Percentiles rank a stretch among this genome's conserved stretches.
Evolutionary conservation across 73 alveolate species (phyloP).

Genomic region (Stentor roeselii): DNA sequence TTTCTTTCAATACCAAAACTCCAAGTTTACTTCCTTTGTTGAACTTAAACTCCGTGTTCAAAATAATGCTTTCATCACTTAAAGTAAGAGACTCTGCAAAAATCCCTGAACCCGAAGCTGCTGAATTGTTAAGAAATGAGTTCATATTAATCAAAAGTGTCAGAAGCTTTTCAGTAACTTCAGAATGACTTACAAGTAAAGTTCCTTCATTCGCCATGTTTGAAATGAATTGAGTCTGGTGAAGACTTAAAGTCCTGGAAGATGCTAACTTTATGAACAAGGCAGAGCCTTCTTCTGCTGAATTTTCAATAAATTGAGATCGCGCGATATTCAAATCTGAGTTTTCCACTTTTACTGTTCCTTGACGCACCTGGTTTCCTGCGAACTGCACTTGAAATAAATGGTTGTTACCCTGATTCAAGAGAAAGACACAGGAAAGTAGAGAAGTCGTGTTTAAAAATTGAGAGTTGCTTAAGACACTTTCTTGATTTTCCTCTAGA

Average conservation of each 20-base stretch:
- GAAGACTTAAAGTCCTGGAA: neutral
- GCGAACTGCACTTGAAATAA: neutral
- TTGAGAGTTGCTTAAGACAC: no score
- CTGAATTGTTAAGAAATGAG: neutral
- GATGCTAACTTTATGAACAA: neutral
- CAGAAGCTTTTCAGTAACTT: neutral
- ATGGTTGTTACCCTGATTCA: neutral
- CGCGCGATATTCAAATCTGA: neutral
- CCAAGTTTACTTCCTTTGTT: neutral
- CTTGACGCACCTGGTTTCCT: neutral
- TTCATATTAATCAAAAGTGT: neutral
- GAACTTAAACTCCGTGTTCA: neutral
- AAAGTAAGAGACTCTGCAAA: neutral
- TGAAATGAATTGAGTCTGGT: neutral
- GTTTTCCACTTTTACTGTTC: neutral
- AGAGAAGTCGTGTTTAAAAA: neutral
- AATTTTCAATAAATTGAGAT: no score
- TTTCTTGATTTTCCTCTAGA: no score
- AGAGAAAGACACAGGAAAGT: neutral
- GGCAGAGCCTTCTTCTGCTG: neutral
- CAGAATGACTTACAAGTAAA: neutral
- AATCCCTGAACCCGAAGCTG: neutral
- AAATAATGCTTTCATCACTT: neutral
- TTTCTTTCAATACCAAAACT: neutral
- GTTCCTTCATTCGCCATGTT: neutral